Evolutionary conservation across 2,329 filamentous ascomycete genomes (phyloP).

Genomic region (Talaromyces sp.): DNA sequence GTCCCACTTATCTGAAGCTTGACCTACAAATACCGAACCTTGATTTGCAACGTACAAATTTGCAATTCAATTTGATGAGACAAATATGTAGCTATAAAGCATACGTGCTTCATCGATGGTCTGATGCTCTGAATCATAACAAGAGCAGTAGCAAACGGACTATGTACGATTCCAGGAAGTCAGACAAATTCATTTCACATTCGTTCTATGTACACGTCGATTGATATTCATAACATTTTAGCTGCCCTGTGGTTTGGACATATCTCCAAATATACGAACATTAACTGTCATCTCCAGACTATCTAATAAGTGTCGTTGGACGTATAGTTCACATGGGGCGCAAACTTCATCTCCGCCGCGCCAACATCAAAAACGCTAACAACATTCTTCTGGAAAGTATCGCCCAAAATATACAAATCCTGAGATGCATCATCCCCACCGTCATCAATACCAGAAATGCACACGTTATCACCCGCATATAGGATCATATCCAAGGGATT

Average conservation of each 20-base stretch:
- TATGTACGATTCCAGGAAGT: background rate
- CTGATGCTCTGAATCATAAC: too few relatives aligned
- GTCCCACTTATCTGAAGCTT: background rate
- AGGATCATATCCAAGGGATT: constrained; percentile 34
- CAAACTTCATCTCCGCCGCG: constrained; percentile 49
- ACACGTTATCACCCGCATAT: constrained; percentile 23
- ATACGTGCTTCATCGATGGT: background rate
- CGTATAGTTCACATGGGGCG: constrained; percentile 25
- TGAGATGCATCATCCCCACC: constrained; percentile 31
- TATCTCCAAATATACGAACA: background rate
- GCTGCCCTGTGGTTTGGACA: too few relatives aligned
- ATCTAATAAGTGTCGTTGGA: constrained; percentile 23
- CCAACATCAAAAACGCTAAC: constrained; percentile 54
- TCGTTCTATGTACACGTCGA: background rate
- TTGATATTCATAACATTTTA: background rate
- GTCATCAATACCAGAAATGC: constrained; percentile 29
- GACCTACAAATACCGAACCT: background rate
- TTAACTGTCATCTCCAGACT: background rate
- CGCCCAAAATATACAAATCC: constrained; percentile 44
- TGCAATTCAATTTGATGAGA: too few relatives aligned
- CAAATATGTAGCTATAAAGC: background rate
- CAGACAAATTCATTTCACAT: background rate
- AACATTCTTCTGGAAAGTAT: constrained; percentile 52
- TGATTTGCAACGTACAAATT: too few relatives aligned
- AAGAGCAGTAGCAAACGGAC: too few relatives aligned